Base-by-base conservation (phyloP, 1,284 basidiomycete genomes). In the Fomitiporia mediterranea region DNA sequence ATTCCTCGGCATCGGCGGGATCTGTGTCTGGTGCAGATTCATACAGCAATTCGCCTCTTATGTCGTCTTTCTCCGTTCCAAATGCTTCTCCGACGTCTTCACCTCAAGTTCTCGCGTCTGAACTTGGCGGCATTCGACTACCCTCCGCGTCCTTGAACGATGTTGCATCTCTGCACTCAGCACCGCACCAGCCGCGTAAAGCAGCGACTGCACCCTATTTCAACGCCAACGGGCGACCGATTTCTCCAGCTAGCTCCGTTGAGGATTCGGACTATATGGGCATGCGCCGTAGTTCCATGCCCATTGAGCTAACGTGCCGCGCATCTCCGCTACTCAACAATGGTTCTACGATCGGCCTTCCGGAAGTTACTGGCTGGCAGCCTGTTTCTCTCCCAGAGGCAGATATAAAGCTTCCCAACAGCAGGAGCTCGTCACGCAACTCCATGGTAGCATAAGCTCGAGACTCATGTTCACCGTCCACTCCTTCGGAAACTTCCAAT, bases 61-160 rank as follows among this genome's bases (percentile, higher is more conserved):
- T 56, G 30, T 51, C 63, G 67, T 64, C 60, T 0, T 86, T 79
- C 73, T 74, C 83, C 40, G 79, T 87, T 8, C 78, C 80, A 2
- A 76, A 81, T 60, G 77, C 75, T 40, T 73, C 70, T 38, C 67
- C 70, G 58, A 79, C 83, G 2, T 77, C 80, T 47, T 84, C 83
- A 2, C 84, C 84, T 2, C 82, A 83, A 0, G 73, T 75, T 37
- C 66, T 65, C 7, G 60, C 67, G 34, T 63, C 65, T 30, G 77
- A 80, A 58, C 38, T 53, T 30, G 80, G 78, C 55, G 81, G 79
- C 21, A 88, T 88, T 63, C 81, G 86, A 43, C 78, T 88, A 3
- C 86, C 86, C 7, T 84, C 82, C 57, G 78, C 83, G 2, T 82
- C 85, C 2, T 72, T 88, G 39, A 77, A 78, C 17, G 85, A 86